Percentiles rank a stretch among this genome's conserved stretches.
Conservation (phyloP, 192 early-diverging fungal genomes). For the Piromyces finnis region DNA sequence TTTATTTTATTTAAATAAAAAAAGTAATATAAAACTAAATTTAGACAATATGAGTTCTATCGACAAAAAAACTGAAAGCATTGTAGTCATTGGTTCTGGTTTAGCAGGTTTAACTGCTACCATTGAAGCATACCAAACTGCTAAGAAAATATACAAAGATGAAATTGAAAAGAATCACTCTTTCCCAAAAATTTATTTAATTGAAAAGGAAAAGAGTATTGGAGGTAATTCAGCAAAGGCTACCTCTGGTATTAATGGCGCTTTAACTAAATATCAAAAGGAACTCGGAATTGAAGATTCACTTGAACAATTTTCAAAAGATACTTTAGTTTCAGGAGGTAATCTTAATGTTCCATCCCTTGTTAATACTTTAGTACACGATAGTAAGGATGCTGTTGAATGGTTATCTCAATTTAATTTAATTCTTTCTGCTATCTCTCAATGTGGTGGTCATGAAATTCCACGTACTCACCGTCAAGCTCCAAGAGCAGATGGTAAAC, state of each 20-base stretch:
- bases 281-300: neutral
- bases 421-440: neutral
- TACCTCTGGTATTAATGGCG: slow-evolving; percentile 1
- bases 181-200: slow-evolving; percentile 1
- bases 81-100: slow-evolving; percentile 2
- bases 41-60: neutral
- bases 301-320: neutral
- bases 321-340: neutral
- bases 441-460: slow-evolving; percentile 2
- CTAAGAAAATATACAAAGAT: neutral
- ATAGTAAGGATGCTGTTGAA: neutral
- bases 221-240: slow-evolving; percentile 4
- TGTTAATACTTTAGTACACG: slow-evolving; percentile 1
- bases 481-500: slow-evolving; percentile 2
- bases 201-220: slow-evolving; percentile 1
- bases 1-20: neutral
- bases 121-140: neutral
- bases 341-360: neutral
- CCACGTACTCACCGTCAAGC: neutral
- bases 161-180: neutral
- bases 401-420: neutral
- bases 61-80: neutral
- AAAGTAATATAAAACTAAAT: neutral
- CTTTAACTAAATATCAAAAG: neutral
- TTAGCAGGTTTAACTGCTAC: slow-evolving; percentile 1